These are phyloP conservation scores for Aschersonia sp. DNA, from an alignment of 2,329 filamentous ascomycete genomes.

Conservation along the genomic window DNA sequence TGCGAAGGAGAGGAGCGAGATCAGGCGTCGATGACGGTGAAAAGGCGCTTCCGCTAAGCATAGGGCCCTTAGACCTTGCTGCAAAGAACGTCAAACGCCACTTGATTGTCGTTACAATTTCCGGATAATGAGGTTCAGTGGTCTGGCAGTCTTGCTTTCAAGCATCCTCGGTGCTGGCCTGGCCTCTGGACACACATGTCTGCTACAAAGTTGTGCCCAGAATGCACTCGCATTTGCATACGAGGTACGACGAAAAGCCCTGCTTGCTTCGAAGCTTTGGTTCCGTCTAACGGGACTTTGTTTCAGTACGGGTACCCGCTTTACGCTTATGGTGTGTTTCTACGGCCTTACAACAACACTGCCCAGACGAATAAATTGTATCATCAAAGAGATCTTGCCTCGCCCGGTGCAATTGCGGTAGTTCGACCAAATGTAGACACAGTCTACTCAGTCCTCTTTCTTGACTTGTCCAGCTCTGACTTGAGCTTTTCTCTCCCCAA, in stretches of 20 bases:
- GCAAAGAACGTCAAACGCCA: too few species aligned
- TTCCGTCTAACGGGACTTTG: not conserved
- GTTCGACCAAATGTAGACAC: slow-evolving; percentile 2
- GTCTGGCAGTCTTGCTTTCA: not conserved
- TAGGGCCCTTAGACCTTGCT: too few species aligned
- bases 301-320: slow-evolving; percentile 4
- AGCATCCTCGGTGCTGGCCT: not conserved
- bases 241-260: not conserved
- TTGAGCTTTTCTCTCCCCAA: slow-evolving; percentile 11
- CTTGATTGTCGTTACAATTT: not conserved
- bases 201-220: not conserved
- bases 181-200: not conserved
- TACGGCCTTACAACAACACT: not conserved
- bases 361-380: slow-evolving; percentile 1
- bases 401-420: not conserved
- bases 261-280: not conserved
- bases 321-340: not conserved
- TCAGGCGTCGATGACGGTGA: too few species aligned
- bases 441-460: slow-evolving; percentile 1
- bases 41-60: too few species aligned
- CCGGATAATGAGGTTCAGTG: not conserved
- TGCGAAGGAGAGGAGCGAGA: too few species aligned
- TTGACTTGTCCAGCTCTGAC: slow-evolving; percentile 12
- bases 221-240: not conserved
- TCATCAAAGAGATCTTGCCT: not conserved